A percentile compares a stretch with the other conserved stretches of the same genome.
These are phyloP conservation scores for Blastocystis sp. DNA, from an alignment of 352 stramenopile genomes.

Conservation along the genomic window DNA sequence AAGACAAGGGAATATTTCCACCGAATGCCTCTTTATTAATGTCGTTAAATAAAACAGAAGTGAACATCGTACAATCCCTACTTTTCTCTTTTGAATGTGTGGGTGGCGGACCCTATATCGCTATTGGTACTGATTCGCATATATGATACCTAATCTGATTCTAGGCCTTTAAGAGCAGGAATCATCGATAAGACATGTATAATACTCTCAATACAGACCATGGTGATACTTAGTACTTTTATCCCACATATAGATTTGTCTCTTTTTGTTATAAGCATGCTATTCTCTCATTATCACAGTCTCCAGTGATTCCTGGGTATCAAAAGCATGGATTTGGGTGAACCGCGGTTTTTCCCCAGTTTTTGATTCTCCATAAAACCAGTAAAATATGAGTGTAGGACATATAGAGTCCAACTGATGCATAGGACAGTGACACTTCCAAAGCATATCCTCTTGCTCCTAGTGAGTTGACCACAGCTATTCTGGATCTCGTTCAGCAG, in stretches of 20 bases:
- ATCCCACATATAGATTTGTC: no score
- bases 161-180: background rate
- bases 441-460: conserved; percentile 95
- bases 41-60: conserved; percentile 44
- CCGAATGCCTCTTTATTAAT: conserved; percentile 54
- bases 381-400: conserved; percentile 43
- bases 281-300: no score
- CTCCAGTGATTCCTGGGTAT: no score
- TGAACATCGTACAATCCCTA: conserved; percentile 1
- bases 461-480: conserved; percentile 93
- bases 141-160: background rate
- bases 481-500: conserved; percentile 98
- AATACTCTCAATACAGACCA: no score
- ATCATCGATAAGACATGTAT: no score
- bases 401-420: background rate
- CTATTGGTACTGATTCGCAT: background rate
- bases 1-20: background rate
- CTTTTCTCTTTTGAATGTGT: background rate
- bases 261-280: no score
- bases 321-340: no score
- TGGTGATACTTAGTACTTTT: no score
- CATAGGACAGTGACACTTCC: conserved; percentile 72
- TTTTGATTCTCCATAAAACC: background rate
- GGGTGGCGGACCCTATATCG: background rate
- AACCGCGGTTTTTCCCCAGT: background rate